phyloP scores from a whole-genome alignment of 805 yeast genomes.

The Candida coquimbonensis region DNA sequence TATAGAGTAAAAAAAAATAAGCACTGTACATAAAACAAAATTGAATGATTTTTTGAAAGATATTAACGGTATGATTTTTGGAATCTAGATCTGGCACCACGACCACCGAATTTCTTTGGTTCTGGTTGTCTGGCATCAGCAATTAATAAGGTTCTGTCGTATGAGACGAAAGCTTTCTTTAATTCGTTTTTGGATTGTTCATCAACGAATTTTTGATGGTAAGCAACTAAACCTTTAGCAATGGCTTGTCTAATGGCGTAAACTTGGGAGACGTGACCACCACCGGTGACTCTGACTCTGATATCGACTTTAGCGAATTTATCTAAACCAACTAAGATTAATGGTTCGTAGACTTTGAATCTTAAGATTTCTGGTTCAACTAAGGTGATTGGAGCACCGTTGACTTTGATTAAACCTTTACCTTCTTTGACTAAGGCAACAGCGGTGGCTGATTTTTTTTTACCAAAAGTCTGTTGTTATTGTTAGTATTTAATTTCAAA shows the following conservation, averaged over 20 bases:
- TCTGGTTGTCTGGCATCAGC: constrained; percentile 99
- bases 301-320: constrained; percentile 97
- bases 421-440: constrained; percentile 99
- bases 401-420: constrained; percentile 97
- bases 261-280: constrained; percentile 99
- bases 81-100: constrained; percentile 99
- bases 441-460: constrained; percentile 99
- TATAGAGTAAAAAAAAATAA: constrained; percentile 10
- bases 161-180: constrained; percentile 94
- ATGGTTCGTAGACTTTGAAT: constrained; percentile 99
- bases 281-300: constrained; percentile 99
- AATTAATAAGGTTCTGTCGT: constrained; percentile 99
- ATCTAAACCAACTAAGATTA: constrained; percentile 96
- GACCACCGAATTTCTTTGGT: constrained; percentile 99
- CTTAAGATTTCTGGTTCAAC: constrained; percentile 99
- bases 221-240: constrained; percentile 99
- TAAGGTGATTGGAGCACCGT: constrained; percentile 98
- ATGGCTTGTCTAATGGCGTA: constrained; percentile 99
- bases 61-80: constrained; percentile 99
- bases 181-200: constrained; percentile 99
- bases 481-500: constrained; percentile 17
- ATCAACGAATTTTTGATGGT: constrained; percentile 98
- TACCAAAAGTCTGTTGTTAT: constrained; percentile 84
- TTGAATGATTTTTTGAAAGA: constrained; percentile 8
- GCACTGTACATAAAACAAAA: constrained; percentile 17